These are phyloP conservation scores for Datura wrightii DNA, from an alignment of 257 asterid species.

Conservation along the genomic window DNA sequence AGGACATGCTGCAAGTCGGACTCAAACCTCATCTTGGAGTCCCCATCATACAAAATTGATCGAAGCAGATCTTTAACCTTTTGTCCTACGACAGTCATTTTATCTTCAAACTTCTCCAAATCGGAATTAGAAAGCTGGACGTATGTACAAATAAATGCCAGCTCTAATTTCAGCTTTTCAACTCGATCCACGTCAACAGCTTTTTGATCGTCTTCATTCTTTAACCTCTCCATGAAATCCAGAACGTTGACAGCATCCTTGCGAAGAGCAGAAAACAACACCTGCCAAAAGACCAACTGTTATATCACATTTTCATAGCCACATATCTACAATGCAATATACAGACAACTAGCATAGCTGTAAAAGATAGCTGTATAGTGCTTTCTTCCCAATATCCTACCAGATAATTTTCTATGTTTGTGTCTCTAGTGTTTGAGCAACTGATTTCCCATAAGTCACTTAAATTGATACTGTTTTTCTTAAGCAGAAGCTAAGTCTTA, in stretches of 20 bases:
- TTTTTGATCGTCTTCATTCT: not conserved
- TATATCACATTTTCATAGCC: not conserved
- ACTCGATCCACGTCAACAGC: not conserved
- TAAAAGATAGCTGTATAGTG: no score
- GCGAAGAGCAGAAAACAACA: not conserved
- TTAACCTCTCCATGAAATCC: not conserved
- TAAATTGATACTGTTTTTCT: no score
- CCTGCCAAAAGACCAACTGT: not conserved
- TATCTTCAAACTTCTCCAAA: not conserved
- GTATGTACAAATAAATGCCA: not conserved
- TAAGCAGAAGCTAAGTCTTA: no score
- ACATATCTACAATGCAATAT: not conserved
- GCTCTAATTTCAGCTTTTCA: not conserved
- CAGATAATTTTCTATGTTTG: no score
- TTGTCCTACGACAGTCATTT: not conserved
- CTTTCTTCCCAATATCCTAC: no score
- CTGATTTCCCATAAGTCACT: no score
- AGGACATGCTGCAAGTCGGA: not conserved
- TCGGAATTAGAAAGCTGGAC: not conserved
- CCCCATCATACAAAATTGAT: not conserved
- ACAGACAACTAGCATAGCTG: not conserved
- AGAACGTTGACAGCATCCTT: not conserved
- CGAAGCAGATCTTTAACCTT: not conserved
- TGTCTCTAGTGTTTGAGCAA: no score
- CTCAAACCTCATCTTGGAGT: not conserved